Percentiles rank a stretch among this genome's conserved stretches.
phyloP scores from a whole-genome alignment of 176 grass and related monocot species.

The Raddia guianensis region DNA sequence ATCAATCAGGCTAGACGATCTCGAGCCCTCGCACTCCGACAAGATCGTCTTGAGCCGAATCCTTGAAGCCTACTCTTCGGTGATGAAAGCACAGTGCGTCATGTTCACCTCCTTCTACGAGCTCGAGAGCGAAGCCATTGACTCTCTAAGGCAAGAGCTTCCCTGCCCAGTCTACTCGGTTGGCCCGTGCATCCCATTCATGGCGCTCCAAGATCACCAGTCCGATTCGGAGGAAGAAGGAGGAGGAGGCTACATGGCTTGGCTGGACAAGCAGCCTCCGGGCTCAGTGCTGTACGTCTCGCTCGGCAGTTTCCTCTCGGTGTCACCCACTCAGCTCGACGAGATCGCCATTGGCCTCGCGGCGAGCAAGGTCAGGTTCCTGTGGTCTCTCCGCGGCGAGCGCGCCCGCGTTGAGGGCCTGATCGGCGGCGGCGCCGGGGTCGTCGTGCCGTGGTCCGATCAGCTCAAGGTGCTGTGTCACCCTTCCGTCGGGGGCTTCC shows the following conservation, averaged over 20 bases:
- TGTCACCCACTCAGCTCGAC: slow-evolving; percentile 37
- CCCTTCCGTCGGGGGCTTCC: slow-evolving; percentile 41
- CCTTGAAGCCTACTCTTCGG: slow-evolving; percentile 18
- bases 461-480: slow-evolving; percentile 53
- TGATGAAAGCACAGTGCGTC: slow-evolving; percentile 29
- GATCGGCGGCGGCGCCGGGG: background rate
- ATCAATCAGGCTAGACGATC: slow-evolving; percentile 22
- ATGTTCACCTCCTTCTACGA: slow-evolving; percentile 55
- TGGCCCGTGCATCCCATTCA: slow-evolving; percentile 45
- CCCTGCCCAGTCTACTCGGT: slow-evolving; percentile 23
- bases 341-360: slow-evolving; percentile 44
- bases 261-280: slow-evolving; percentile 44
- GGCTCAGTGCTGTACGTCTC: slow-evolving; percentile 51
- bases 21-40: slow-evolving; percentile 5
- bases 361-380: slow-evolving; percentile 36
- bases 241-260: slow-evolving; percentile 16
- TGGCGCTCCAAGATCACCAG: slow-evolving; percentile 4
- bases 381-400: slow-evolving; percentile 46
- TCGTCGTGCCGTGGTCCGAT: slow-evolving; percentile 48
- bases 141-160: slow-evolving; percentile 24
- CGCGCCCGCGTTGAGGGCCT: background rate
- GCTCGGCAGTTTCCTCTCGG: slow-evolving; percentile 57
- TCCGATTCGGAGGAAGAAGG: background rate
- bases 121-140: slow-evolving; percentile 20
- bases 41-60: background rate